Conservation (phyloP, 305 asterid genomes). For the Fraxinus xanthoxyloides region DNA sequence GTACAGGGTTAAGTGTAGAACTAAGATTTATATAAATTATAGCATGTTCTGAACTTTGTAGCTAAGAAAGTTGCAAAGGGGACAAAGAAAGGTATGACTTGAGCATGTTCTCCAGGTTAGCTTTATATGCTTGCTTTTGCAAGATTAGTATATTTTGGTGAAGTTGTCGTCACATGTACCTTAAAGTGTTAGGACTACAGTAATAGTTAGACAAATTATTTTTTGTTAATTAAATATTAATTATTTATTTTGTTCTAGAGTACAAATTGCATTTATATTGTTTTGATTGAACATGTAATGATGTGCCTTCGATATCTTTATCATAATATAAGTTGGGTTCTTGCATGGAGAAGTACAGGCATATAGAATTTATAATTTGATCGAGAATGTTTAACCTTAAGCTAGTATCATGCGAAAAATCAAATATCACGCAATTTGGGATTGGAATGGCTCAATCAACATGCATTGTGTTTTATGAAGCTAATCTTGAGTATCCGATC, state of each 20-base stretch:
- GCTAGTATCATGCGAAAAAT: too few species aligned
- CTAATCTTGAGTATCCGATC: too few species aligned
- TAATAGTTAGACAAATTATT: neutral
- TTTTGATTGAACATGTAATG: neutral
- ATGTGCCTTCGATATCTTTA: neutral
- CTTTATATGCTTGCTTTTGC: conserved; percentile 11
- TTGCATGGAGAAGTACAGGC: neutral
- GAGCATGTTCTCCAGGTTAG: conserved; percentile 19
- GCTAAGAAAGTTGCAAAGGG: conserved; percentile 25
- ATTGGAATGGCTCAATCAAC: neutral
- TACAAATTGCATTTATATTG: neutral
- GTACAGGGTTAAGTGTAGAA: neutral
- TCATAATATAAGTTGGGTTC: neutral
- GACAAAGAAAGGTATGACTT: conserved; percentile 44
- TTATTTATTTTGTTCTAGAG: neutral
- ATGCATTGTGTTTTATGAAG: too few species aligned
- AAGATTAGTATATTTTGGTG: neutral
- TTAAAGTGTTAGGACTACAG: neutral
- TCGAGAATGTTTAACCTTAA: too few species aligned
- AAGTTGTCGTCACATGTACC: neutral
- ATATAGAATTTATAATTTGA: too few species aligned
- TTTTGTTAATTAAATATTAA: too few species aligned
- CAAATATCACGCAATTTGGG: neutral
- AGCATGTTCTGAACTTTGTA: conserved; percentile 33
- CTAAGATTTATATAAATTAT: conserved; percentile 17